Evolutionary conservation across 2,329 filamentous ascomycete species (phyloP).

Genomic region (Colletotrichum tropicale): DNA sequence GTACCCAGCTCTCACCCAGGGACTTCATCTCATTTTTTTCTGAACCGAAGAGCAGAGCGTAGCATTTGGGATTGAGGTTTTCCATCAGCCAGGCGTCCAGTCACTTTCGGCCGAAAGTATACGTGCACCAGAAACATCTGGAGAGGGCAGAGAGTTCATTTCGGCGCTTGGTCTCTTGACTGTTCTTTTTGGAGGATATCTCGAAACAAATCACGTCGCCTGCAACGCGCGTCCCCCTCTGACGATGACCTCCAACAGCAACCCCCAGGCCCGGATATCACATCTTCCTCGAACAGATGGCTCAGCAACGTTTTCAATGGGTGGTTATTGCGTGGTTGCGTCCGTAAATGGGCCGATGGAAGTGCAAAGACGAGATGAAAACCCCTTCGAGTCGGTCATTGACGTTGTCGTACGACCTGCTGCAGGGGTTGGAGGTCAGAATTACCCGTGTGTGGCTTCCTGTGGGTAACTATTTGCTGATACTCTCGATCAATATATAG

Average conservation of each 20-base stretch:
- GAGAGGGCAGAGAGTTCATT: background rate
- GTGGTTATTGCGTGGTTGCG: constrained; percentile 81
- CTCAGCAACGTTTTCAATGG: constrained; percentile 76
- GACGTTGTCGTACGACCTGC: constrained; percentile 91
- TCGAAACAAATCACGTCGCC: background rate
- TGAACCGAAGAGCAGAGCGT: background rate
- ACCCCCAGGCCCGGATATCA: constrained; percentile 58
- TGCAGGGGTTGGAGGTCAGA: constrained; percentile 78
- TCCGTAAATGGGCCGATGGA: constrained; percentile 94
- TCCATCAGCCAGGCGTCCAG: background rate
- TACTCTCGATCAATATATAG: constrained; percentile 42
- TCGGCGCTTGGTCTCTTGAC: background rate
- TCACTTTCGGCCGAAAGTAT: background rate
- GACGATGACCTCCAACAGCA: constrained; percentile 26
- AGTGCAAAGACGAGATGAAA: constrained; percentile 84
- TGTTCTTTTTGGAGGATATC: background rate
- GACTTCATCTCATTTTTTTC: background rate
- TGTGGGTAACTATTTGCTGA: constrained; percentile 7
- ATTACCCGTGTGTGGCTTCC: background rate
- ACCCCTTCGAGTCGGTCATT: constrained; percentile 87
- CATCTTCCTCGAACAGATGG: constrained; percentile 76
- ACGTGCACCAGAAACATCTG: background rate
- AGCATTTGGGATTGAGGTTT: background rate
- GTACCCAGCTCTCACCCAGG: background rate
- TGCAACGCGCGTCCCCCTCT: background rate